A percentile compares a stretch with the other conserved stretches of the same genome.
Evolutionary conservation across 805 yeast species (phyloP).

Genomic region (Candida verbasci): DNA sequence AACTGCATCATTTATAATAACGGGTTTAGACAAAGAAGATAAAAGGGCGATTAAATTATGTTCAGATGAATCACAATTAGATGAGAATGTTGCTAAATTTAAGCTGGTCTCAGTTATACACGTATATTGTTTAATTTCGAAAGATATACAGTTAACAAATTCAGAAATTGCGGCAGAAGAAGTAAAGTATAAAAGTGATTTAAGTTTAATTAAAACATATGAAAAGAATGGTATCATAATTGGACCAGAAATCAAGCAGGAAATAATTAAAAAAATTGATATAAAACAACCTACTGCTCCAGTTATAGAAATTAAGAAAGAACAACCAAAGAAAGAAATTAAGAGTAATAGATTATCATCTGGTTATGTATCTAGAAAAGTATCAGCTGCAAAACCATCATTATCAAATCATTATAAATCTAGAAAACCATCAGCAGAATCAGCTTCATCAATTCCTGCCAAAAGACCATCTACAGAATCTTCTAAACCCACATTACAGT

Average conservation of each 20-base stretch:
- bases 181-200: conserved; percentile 9
- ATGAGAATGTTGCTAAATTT: conserved; percentile 18
- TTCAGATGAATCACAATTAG: conserved; percentile 19
- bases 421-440: conserved; percentile 13
- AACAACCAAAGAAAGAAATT: conserved; percentile 5
- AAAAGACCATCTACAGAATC: conserved; percentile 14
- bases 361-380: conserved; percentile 26
- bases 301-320: conserved; percentile 10
- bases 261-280: background rate
- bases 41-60: conserved; percentile 16
- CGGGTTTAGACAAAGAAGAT: conserved; percentile 26
- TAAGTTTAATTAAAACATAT: conserved; percentile 14
- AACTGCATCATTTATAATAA: conserved; percentile 37
- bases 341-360: conserved; percentile 18
- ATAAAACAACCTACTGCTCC: too few species aligned
- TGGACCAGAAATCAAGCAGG: conserved; percentile 20
- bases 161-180: conserved; percentile 18
- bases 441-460: conserved; percentile 4
- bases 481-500: conserved; percentile 16
- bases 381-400: conserved; percentile 9
- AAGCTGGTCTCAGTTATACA: conserved; percentile 29
- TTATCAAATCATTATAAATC: conserved; percentile 14
- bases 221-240: conserved; percentile 26
- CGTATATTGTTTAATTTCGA: conserved; percentile 32
- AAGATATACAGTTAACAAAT: conserved; percentile 7